Conservation (phyloP, 129 eudicot species). For the Flaveria ramosissima region DNA sequence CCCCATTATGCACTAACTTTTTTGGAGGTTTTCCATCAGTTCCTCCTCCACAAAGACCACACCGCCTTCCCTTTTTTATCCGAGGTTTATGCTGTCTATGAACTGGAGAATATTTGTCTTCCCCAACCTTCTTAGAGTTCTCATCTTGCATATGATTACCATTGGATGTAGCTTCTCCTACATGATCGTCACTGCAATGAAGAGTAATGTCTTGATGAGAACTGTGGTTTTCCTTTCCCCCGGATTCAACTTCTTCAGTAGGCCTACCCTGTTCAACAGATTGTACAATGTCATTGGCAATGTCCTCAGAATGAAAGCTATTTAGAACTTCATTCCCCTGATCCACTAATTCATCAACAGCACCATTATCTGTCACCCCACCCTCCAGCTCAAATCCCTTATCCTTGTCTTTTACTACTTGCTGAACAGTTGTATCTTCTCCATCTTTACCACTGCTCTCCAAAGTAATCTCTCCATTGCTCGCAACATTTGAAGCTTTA, state of each 20-base stretch:
- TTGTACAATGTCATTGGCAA: slow-evolving; percentile 31
- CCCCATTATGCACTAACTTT: slow-evolving; percentile 52
- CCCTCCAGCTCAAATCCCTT: slow-evolving; percentile 30
- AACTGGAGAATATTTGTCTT: slow-evolving; percentile 28
- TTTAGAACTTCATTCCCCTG: slow-evolving; percentile 39
- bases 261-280: slow-evolving; percentile 35
- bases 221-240: slow-evolving; percentile 30
- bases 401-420: slow-evolving; percentile 34
- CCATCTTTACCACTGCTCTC: slow-evolving; percentile 37
- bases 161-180: slow-evolving; percentile 32
- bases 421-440: slow-evolving; percentile 39
- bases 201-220: slow-evolving; percentile 32
- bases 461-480: slow-evolving; percentile 46
- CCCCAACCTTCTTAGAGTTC: slow-evolving; percentile 32
- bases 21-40: slow-evolving; percentile 94
- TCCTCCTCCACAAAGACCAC: slow-evolving; percentile 97
- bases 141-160: slow-evolving; percentile 44
- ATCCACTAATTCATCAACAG: slow-evolving; percentile 31
- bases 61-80: slow-evolving; percentile 78
- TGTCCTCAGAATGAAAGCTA: slow-evolving; percentile 39
- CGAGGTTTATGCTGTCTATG: slow-evolving; percentile 44
- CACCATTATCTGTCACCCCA: slow-evolving; percentile 33
- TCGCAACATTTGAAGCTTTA: slow-evolving; percentile 45
- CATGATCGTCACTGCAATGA: slow-evolving; percentile 23
- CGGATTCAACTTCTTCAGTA: slow-evolving; percentile 33